Conservation (phyloP, 2,329 filamentous ascomycete species). For the Trichoderma afroharzianum region DNA sequence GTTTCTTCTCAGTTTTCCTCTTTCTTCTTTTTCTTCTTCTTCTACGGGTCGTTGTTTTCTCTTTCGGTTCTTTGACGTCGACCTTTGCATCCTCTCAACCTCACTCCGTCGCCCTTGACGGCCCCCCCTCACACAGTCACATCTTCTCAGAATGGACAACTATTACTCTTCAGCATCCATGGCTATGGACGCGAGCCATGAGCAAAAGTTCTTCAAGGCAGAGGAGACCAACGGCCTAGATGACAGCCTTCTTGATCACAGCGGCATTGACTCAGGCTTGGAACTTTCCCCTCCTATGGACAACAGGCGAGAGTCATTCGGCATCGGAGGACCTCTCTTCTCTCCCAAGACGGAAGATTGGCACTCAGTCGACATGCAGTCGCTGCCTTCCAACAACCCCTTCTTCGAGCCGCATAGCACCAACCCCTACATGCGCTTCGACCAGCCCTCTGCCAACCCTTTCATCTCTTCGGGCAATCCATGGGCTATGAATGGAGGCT, state of each 20-base stretch:
- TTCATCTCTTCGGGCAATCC: constrained; percentile 41
- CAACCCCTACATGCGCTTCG: constrained; percentile 59
- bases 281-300: constrained; percentile 63
- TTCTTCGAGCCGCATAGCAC: constrained; percentile 59
- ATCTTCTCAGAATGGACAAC: constrained; percentile 27
- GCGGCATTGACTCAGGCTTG: constrained; percentile 56
- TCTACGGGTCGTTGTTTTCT: not conserved
- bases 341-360: constrained; percentile 63
- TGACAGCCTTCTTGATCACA: constrained; percentile 58
- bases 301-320: constrained; percentile 62
- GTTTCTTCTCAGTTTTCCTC: not conserved
- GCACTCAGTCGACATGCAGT: constrained; percentile 63
- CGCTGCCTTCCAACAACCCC: constrained; percentile 59
- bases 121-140: not conserved
- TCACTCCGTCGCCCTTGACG: constrained; percentile 1
- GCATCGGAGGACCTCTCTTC: constrained; percentile 54
- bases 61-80: constrained; percentile 4
- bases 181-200: constrained; percentile 51
- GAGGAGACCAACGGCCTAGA: constrained; percentile 61
- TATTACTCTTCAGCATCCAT: constrained; percentile 50
- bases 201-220: constrained; percentile 57
- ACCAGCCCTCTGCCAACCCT: constrained; percentile 44
- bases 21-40: not conserved
- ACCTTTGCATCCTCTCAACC: not conserved
- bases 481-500: constrained; percentile 64